phyloP scores from a whole-genome alignment of 164 flowering plant genomes.

The Santalum album region DNA sequence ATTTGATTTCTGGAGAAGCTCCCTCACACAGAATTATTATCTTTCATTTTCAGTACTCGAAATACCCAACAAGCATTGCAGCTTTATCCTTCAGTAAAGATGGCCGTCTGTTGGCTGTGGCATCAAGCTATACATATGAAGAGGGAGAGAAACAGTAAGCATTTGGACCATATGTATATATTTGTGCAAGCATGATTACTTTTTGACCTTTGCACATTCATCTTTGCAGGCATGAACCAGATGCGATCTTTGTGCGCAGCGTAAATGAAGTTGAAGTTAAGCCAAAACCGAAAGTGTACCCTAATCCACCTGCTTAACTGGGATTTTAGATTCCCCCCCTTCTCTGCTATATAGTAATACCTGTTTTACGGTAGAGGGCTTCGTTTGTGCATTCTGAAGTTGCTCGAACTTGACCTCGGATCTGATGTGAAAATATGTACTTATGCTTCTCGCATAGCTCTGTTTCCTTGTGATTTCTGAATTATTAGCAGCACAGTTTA shows the following conservation, averaged over 20 bases:
- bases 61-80: constrained; percentile 82
- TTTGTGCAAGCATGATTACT: neutral
- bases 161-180: no score
- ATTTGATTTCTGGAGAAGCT: neutral
- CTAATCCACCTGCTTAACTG: constrained; percentile 8
- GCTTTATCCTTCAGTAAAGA: constrained; percentile 93
- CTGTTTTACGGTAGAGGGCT: no score
- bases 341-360: no score
- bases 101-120: constrained; percentile 82
- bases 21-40: neutral
- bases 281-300: constrained; percentile 80
- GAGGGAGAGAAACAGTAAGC: constrained; percentile 85
- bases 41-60: constrained; percentile 45
- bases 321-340: no score
- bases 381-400: no score
- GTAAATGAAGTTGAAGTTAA: constrained; percentile 92
- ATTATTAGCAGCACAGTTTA: no score
- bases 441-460: no score
- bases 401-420: no score
- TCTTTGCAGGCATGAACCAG: constrained; percentile 85
- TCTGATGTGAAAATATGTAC: no score
- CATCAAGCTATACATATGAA: constrained; percentile 89
- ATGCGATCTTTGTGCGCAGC: constrained; percentile 77
- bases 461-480: no score
- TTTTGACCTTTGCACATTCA: constrained; percentile 2